Percentiles rank a stretch among this genome's conserved stretches.
These are phyloP conservation scores for Hypoxylon subgilvum DNA, from an alignment of 495 filamentous ascomycete genomes.

Conservation along the genomic window DNA sequence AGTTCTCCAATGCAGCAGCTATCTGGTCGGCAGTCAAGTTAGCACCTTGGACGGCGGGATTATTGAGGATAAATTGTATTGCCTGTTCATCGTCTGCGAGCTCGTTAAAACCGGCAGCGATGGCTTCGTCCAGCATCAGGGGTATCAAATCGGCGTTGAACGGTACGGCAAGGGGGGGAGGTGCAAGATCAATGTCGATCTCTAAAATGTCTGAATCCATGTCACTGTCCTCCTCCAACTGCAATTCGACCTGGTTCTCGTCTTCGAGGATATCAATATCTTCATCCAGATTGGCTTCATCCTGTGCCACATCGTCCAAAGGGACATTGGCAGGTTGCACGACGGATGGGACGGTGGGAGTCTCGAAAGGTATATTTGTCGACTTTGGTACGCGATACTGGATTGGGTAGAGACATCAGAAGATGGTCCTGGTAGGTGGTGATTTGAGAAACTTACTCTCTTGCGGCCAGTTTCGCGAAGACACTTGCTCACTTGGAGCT, in stretches of 20 bases:
- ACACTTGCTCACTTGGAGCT: conserved; percentile 37
- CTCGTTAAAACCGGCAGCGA: conserved; percentile 5
- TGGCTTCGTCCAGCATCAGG: too few relatives aligned
- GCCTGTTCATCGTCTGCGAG: conserved; percentile 15
- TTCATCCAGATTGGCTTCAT: conserved; percentile 20
- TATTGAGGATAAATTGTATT: too few relatives aligned
- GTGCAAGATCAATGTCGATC: too few relatives aligned
- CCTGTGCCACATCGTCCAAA: too few relatives aligned
- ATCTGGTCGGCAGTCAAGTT: too few relatives aligned
- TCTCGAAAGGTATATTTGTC: conserved; percentile 31
- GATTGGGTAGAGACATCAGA: conserved; percentile 8
- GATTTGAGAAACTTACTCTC: conserved; percentile 30
- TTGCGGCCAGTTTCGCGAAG: conserved; percentile 33
- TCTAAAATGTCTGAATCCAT: too few relatives aligned
- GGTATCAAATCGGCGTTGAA: too few relatives aligned
- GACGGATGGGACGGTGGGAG: background rate
- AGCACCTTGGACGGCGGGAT: too few relatives aligned
- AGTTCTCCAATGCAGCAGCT: too few relatives aligned
- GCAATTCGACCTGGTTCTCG: too few relatives aligned
- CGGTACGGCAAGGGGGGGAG: background rate
- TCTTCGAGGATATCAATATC: conserved; percentile 2
- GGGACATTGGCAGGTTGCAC: too few relatives aligned
- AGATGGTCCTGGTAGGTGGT: background rate
- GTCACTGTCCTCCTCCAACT: too few relatives aligned
- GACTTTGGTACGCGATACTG: conserved; percentile 26